Conservation (phyloP, 2,329 filamentous ascomycete genomes). For the Torrubiellomyces zombiae region DNA sequence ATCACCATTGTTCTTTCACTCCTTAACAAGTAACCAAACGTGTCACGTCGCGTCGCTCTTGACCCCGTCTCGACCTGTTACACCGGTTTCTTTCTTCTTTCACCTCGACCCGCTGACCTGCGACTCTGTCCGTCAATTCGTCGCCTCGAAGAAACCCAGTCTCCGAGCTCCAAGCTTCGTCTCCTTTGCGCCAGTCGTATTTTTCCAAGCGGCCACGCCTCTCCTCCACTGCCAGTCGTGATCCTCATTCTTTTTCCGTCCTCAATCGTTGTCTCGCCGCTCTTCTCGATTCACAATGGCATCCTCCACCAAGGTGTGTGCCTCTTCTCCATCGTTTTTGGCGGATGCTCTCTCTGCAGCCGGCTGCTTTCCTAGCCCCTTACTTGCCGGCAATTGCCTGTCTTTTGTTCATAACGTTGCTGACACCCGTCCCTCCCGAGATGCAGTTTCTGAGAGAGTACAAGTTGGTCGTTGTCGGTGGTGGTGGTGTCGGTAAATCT, state of each 20-base stretch:
- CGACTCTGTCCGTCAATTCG: too few species aligned
- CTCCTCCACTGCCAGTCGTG: conserved; percentile 2
- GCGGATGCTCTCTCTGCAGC: not conserved
- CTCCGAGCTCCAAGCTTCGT: too few species aligned
- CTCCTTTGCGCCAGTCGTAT: conserved; percentile 1
- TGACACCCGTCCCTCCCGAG: conserved; percentile 1
- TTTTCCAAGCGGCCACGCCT: conserved; percentile 2
- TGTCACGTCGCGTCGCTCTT: too few species aligned
- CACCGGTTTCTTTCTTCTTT: too few species aligned
- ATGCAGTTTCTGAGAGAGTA: conserved; percentile 73
- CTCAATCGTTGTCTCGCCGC: conserved; percentile 1
- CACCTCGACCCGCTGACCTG: too few species aligned
- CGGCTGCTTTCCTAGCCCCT: not conserved
- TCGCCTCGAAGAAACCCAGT: too few species aligned
- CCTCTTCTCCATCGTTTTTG: not conserved
- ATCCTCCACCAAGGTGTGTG: conserved; percentile 18
- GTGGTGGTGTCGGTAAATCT: conserved; percentile 97
- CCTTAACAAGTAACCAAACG: too few species aligned
- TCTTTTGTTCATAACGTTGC: conserved; percentile 1
- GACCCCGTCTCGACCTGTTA: too few species aligned
- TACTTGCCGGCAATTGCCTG: not conserved
- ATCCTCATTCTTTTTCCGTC: conserved; percentile 1
- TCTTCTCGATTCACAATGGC: conserved; percentile 16
- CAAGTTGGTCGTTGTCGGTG: conserved; percentile 92
- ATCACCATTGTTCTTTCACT: too few species aligned